Conservation (phyloP, 495 filamentous ascomycete species). For the Xylaria cubensis region DNA sequence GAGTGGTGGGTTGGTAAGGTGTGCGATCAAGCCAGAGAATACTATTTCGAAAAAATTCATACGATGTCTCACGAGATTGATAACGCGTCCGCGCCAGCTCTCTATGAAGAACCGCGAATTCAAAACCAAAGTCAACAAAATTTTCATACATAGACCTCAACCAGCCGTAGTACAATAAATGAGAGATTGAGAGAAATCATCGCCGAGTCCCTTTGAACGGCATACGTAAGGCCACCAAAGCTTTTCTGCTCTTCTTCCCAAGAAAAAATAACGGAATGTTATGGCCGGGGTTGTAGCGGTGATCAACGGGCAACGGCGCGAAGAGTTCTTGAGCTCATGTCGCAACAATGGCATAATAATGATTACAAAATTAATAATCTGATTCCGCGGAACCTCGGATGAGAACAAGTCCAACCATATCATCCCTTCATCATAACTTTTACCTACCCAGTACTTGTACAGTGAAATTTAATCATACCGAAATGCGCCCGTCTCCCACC, state of each 20-base stretch:
- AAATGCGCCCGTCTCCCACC: constrained; percentile 1
- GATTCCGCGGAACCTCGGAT: not conserved
- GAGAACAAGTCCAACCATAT: not conserved
- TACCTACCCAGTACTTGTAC: not conserved
- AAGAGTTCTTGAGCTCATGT: not conserved
- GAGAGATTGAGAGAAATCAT: not conserved
- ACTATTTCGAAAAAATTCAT: not conserved
- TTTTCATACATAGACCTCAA: not conserved
- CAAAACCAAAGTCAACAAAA: too few species aligned
- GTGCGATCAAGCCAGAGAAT: not conserved
- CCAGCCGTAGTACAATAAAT: not conserved
- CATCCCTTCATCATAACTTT: not conserved
- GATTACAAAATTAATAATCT: not conserved
- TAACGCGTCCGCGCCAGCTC: not conserved
- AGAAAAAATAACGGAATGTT: not conserved
- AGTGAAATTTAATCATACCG: not conserved
- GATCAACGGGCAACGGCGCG: not conserved
- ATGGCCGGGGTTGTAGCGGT: not conserved
- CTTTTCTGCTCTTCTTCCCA: not conserved
- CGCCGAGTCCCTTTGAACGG: not conserved
- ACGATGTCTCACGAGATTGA: not conserved
- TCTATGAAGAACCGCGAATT: not conserved
- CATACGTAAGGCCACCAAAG: not conserved
- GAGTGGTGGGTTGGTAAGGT: not conserved
- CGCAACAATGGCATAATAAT: not conserved